Percentiles rank a stretch among this genome's conserved stretches.
Evolutionary conservation across 1,284 basidiomycete species (phyloP).

Genomic region (Leccinum pallidistipes): DNA sequence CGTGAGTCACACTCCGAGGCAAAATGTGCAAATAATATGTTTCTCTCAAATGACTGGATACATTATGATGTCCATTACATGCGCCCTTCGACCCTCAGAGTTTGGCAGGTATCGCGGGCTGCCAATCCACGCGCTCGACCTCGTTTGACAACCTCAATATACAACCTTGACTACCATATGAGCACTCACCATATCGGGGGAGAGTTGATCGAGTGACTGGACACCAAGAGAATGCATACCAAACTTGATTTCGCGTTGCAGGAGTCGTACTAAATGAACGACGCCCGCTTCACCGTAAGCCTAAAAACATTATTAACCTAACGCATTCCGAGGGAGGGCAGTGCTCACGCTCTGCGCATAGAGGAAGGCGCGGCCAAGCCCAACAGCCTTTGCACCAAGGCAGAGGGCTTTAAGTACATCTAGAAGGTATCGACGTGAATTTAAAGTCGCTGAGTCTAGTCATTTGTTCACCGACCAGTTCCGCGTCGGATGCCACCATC

Average conservation of each 20-base stretch:
- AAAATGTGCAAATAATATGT: background rate
- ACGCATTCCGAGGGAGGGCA: slow-evolving; percentile 3
- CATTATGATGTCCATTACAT: background rate
- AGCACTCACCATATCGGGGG: slow-evolving; percentile 72
- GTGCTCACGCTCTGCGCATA: slow-evolving; percentile 79
- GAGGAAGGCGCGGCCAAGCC: slow-evolving; percentile 88
- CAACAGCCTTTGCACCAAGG: slow-evolving; percentile 87
- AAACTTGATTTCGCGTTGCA: slow-evolving; percentile 80
- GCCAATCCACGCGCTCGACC: slow-evolving; percentile 69
- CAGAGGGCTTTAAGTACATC: slow-evolving; percentile 92
- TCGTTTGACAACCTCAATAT: slow-evolving; percentile 57
- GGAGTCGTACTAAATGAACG: slow-evolving; percentile 67
- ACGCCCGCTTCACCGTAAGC: slow-evolving; percentile 87
- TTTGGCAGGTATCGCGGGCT: slow-evolving; percentile 38
- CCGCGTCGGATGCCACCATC: slow-evolving; percentile 88
- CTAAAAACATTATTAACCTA: slow-evolving; percentile 34
- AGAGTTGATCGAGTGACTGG: slow-evolving; percentile 66
- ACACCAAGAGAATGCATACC: slow-evolving; percentile 83
- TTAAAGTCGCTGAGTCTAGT: background rate
- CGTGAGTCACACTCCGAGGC: slow-evolving; percentile 17
- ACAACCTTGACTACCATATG: background rate
- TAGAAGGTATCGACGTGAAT: slow-evolving; percentile 17
- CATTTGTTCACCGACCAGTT: slow-evolving; percentile 51
- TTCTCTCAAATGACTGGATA: background rate
- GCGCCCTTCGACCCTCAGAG: slow-evolving; percentile 16